Conservation (phyloP, 768 basidiomycete genomes). For the Clathrus columnatus region DNA sequence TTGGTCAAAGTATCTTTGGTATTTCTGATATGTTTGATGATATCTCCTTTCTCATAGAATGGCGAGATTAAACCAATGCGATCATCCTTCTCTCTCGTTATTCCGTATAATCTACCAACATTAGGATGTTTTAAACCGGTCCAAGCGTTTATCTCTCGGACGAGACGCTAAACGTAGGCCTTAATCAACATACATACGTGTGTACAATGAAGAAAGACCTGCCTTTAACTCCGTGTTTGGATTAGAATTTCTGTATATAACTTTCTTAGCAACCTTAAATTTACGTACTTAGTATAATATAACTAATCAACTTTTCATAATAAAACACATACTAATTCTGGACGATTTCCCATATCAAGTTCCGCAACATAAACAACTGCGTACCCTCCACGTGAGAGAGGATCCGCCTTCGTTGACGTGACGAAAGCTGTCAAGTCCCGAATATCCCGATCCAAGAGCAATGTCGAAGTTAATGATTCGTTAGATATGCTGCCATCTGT, state of each 20-base stretch:
- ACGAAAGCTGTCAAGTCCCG: constrained; percentile 1
- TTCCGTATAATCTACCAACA: constrained; percentile 4
- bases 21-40: constrained; percentile 2
- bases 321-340: not conserved
- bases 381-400: not conserved
- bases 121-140: constrained; percentile 6
- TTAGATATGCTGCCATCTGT: not conserved
- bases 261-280: constrained; percentile 6
- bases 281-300: not conserved
- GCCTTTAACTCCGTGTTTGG: not conserved
- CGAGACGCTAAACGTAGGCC: not conserved
- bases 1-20: not conserved
- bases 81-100: not conserved
- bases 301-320: not conserved
- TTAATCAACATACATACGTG: too few species aligned
- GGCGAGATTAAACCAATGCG: constrained; percentile 8
- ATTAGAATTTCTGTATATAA: not conserved
- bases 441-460: not conserved
- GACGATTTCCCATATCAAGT: not conserved
- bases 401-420: not conserved
- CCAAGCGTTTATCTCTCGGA: constrained; percentile 4
- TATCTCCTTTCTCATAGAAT: constrained; percentile 9
- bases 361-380: not conserved
- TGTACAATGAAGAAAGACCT: not conserved
- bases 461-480: not conserved